phyloP scores from a whole-genome alignment of 192 early-diverging fungal genomes.

The Dissophora globulifera region DNA sequence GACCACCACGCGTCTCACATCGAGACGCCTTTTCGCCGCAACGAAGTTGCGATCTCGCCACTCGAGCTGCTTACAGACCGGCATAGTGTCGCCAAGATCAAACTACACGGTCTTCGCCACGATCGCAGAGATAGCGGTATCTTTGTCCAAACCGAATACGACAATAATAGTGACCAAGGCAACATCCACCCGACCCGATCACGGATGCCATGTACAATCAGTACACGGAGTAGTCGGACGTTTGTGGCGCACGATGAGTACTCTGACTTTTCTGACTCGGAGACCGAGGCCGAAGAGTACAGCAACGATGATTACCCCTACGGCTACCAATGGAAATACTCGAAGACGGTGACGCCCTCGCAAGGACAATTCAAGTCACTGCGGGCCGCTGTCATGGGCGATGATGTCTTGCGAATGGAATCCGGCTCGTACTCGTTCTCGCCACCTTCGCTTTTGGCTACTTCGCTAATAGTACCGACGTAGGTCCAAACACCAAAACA shows the following conservation, averaged over 20 bases:
- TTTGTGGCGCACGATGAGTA: too few relatives aligned
- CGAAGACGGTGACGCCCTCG: background rate
- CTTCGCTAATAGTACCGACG: too few relatives aligned
- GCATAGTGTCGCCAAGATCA: background rate
- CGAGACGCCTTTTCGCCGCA: background rate
- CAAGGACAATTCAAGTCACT: background rate
- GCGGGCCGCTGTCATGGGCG: background rate
- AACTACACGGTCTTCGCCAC: constrained; percentile 2
- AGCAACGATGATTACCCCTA: background rate
- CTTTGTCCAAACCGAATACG: constrained; percentile 25
- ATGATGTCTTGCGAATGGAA: background rate
- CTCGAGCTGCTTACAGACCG: background rate
- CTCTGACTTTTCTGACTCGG: too few relatives aligned
- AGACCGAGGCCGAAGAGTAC: background rate
- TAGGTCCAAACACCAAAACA: too few relatives aligned
- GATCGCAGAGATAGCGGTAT: constrained; percentile 41
- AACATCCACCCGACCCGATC: constrained; percentile 8
- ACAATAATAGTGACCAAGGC: constrained; percentile 8
- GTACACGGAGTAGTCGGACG: too few relatives aligned
- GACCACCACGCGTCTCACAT: background rate
- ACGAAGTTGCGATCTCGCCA: background rate
- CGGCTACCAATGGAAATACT: background rate
- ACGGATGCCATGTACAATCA: too few relatives aligned
- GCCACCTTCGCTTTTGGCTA: background rate
- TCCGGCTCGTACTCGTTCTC: background rate